Evolutionary conservation across 805 yeast genomes (phyloP).

Genomic region (Wickerhamomyces silvicola): DNA sequence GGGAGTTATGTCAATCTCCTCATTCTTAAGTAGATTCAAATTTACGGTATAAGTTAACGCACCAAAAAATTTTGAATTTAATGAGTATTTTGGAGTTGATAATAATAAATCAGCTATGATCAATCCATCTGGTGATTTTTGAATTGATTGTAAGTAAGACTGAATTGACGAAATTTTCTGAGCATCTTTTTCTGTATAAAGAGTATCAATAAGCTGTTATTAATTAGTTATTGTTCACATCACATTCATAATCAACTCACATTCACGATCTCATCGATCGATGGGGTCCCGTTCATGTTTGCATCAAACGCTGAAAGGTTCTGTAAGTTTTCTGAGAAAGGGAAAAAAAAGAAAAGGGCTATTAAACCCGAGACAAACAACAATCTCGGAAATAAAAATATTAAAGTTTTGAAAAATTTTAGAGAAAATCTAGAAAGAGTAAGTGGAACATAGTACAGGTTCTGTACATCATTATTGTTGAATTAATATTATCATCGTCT

Average conservation of each 20-base stretch:
- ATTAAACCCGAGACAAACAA: too few species aligned
- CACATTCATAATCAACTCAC: slow-evolving; percentile 2
- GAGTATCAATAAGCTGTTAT: slow-evolving; percentile 17
- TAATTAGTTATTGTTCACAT: background rate
- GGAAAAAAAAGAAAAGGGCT: too few species aligned
- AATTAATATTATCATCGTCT: too few species aligned
- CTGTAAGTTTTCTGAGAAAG: too few species aligned
- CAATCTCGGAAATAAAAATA: too few species aligned
- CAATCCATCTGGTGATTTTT: slow-evolving; percentile 51
- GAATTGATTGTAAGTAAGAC: slow-evolving; percentile 48
- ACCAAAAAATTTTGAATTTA: slow-evolving; percentile 66
- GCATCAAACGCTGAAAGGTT: too few species aligned
- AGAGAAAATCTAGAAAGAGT: too few species aligned
- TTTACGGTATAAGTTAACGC: slow-evolving; percentile 72
- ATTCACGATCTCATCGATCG: slow-evolving; percentile 5
- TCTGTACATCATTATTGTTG: too few species aligned
- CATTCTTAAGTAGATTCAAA: slow-evolving; percentile 28
- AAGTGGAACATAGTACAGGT: too few species aligned
- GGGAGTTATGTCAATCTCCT: slow-evolving; percentile 10
- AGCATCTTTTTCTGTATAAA: slow-evolving; percentile 23
- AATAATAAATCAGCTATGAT: slow-evolving; percentile 51
- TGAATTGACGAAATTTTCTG: slow-evolving; percentile 40
- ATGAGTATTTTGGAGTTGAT: slow-evolving; percentile 25
- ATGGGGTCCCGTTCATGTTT: background rate
- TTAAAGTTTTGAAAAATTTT: too few species aligned